Evolutionary conservation across 768 basidiomycete species (phyloP).

Genomic region (Boletus edulis): DNA sequence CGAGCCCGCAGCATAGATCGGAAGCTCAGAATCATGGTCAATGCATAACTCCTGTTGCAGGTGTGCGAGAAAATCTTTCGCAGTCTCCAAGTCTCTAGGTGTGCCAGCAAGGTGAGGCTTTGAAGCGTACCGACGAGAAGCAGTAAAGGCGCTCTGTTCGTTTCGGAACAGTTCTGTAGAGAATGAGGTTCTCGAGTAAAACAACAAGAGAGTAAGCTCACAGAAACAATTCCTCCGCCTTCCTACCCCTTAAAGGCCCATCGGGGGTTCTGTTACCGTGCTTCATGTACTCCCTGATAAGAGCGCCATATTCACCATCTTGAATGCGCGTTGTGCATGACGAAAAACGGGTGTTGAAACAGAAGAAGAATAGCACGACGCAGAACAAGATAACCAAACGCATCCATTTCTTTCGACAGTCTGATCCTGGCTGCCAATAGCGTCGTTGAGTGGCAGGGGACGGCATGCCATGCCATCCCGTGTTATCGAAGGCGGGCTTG

Average conservation of each 20-base stretch:
- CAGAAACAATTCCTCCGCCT: constrained; percentile 47
- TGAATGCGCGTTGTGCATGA: constrained; percentile 1
- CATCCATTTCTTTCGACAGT: constrained; percentile 14
- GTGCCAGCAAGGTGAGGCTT: constrained; percentile 65
- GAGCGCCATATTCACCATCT: constrained; percentile 10
- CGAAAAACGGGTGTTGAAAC: constrained; percentile 1
- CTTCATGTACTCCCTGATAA: constrained; percentile 18
- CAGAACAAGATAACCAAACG: constrained; percentile 9
- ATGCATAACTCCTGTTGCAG: constrained; percentile 53
- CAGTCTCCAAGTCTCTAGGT: constrained; percentile 52
- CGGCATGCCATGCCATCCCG: constrained; percentile 11
- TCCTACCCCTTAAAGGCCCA: constrained; percentile 30
- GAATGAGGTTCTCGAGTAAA: neutral
- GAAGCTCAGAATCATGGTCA: constrained; percentile 25
- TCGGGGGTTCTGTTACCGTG: constrained; percentile 11
- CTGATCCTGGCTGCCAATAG: neutral
- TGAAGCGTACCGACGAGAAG: constrained; percentile 51
- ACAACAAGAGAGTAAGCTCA: constrained; percentile 21
- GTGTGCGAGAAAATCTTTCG: constrained; percentile 50
- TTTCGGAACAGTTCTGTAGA: constrained; percentile 50
- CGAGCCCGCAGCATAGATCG: constrained; percentile 59
- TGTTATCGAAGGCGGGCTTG: neutral
- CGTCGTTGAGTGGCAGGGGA: constrained; percentile 15
- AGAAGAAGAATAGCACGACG: constrained; percentile 15
- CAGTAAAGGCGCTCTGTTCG: constrained; percentile 44